phyloP scores from a whole-genome alignment of 2,329 filamentous ascomycete genomes.

The Fusarium citri region DNA sequence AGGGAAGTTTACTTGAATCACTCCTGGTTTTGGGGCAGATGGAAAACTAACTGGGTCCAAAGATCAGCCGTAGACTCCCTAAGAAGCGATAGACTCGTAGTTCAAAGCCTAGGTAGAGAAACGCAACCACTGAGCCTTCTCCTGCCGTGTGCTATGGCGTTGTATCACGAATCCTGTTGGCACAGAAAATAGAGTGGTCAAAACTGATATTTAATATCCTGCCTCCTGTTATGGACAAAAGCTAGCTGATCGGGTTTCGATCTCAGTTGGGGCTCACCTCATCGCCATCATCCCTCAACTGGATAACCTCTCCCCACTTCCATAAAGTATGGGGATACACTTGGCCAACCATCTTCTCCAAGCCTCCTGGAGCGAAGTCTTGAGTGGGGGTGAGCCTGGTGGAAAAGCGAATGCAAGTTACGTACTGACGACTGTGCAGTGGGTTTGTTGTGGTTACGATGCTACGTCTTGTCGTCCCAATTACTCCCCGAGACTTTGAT shows the following conservation, averaged over 20 bases:
- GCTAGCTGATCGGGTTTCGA: background rate
- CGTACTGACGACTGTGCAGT: background rate
- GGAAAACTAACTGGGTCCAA: background rate
- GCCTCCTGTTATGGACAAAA: background rate
- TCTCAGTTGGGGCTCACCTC: background rate
- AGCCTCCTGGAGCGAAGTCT: background rate
- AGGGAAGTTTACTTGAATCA: constrained; percentile 6
- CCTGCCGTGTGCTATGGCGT: background rate
- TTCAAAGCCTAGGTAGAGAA: background rate
- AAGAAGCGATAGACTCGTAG: constrained; percentile 9
- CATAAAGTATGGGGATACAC: constrained; percentile 22
- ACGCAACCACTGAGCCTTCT: constrained; percentile 1
- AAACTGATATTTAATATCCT: background rate
- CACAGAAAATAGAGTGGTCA: background rate
- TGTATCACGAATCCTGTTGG: background rate
- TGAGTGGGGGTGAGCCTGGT: background rate
- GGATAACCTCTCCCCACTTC: constrained; percentile 8
- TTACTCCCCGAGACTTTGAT: constrained; percentile 6
- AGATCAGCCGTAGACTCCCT: background rate
- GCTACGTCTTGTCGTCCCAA: constrained; percentile 23
- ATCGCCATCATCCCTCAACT: constrained; percentile 1
- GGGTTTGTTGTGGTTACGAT: background rate
- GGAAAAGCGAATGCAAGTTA: background rate
- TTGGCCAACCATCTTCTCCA: constrained; percentile 4
- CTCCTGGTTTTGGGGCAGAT: background rate